These are phyloP conservation scores for Ogataea ramenticola DNA, from an alignment of 805 yeast species.

Conservation along the genomic window DNA sequence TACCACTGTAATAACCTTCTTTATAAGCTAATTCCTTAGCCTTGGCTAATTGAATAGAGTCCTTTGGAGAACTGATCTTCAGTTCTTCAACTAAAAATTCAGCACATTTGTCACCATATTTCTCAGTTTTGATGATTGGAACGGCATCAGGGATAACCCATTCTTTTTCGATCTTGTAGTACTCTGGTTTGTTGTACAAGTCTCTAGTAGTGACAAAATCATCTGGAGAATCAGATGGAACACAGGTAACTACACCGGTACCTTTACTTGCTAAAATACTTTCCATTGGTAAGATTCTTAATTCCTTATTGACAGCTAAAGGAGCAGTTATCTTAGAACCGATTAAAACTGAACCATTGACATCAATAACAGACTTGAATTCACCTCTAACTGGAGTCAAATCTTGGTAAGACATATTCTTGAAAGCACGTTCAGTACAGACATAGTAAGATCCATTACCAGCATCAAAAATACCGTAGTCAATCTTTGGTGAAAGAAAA, in stretches of 20 bases:
- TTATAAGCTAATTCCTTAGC: constrained; percentile 95
- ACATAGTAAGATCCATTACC: constrained; percentile 70
- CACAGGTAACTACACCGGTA: constrained; percentile 98
- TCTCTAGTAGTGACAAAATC: constrained; percentile 86
- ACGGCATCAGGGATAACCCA: constrained; percentile 78
- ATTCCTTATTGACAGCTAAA: constrained; percentile 55
- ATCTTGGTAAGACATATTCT: constrained; percentile 94
- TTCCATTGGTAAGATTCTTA: constrained; percentile 94
- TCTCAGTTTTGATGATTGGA: constrained; percentile 71
- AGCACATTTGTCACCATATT: constrained; percentile 86
- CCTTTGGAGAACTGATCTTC: constrained; percentile 94
- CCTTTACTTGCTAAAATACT: constrained; percentile 92
- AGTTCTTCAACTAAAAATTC: constrained; percentile 74
- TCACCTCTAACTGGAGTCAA: constrained; percentile 84
- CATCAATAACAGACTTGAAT: constrained; percentile 48
- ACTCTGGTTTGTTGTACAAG: constrained; percentile 82
- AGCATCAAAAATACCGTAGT: constrained; percentile 85
- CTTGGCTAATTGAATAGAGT: constrained; percentile 72
- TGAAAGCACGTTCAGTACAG: constrained; percentile 92
- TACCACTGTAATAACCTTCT: constrained; percentile 93
- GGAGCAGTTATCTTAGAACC: constrained; percentile 90
- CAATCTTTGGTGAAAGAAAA: constrained; percentile 92
- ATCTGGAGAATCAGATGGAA: constrained; percentile 98
- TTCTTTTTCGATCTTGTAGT: constrained; percentile 72
- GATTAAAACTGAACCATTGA: constrained; percentile 68